Base-by-base conservation (phyloP, 2,329 filamentous ascomycete species). In the Beauveria australis region DNA sequence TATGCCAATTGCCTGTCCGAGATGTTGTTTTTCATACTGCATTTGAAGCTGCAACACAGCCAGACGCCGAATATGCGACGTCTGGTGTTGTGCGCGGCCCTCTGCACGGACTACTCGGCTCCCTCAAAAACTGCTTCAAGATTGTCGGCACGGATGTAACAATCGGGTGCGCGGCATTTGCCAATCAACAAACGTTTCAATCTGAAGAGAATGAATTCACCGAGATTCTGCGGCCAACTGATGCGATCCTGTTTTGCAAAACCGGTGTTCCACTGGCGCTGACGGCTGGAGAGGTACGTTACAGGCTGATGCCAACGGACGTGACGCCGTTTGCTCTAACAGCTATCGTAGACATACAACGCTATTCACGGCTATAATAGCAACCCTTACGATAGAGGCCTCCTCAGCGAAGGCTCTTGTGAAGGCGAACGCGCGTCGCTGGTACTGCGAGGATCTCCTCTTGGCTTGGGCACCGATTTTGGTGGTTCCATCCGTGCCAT, bases 61-160 rank as follows among this genome's bases (percentile, higher is more conserved):
- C 43, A n/a, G 55, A 58, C 10, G n/a, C 19, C 14, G 44, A 58
- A 18, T 41, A 41, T 28, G 18, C n/a, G 30, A 16, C 6, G 19
- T 37, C 53, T 16, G 55, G 55, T 5, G 19, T n/a, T 2, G 26
- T 51, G 7, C 55, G 44, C 22, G 55, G 44, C 6, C 44, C 55
- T 3, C 24, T 58, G 44, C 55, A 58, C 22, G 55, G 55, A 26
- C 24, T 51, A 22, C 55, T 33, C 16, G 46, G 49, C 18, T 49
- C 44, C 12, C 55, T 58, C 22, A 58, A 58, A 43, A 24, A 58
- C 16, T 58, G 55, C 33, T 51, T 58, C 55, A 30, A 51, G n/a
- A 18, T 58, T 22, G 46, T 7, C 16, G 46, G 22, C 16, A 51
- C 43, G 3, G 44, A 48, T 41, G 33, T 33, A 1, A 10, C 44